A percentile compares a stretch with the other conserved stretches of the same genome.
These are phyloP conservation scores for Exophiala lecanii-corni DNA, from an alignment of 2,329 filamentous ascomycete genomes.

Conservation along the genomic window DNA sequence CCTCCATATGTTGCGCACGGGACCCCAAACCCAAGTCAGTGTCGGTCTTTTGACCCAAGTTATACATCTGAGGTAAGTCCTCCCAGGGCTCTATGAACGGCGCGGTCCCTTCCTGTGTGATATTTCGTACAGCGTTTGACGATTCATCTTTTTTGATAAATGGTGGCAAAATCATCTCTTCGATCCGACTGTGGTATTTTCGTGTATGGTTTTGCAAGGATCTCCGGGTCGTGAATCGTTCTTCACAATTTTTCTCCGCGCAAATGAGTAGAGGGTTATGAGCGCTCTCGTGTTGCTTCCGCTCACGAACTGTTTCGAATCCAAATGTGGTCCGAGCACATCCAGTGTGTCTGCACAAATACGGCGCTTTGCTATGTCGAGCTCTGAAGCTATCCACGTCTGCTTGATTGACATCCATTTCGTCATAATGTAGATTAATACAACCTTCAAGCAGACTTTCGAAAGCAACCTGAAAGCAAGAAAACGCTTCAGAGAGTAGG, in stretches of 20 bases:
- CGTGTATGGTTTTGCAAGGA: background rate
- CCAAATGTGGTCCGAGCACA: background rate
- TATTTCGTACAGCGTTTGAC: background rate
- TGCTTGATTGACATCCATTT: background rate
- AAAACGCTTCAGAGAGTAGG: background rate
- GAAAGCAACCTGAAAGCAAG: background rate
- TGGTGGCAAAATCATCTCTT: background rate
- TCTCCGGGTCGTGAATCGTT: background rate
- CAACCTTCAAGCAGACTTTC: background rate
- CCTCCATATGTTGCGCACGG: constrained; percentile 47
- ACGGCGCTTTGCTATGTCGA: background rate
- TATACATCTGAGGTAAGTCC: constrained; percentile 35
- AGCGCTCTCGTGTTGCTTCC: background rate
- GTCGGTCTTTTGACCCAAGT: constrained; percentile 34
- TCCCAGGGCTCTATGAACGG: constrained; percentile 14
- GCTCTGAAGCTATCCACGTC: background rate
- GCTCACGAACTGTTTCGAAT: background rate
- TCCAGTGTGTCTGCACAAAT: background rate
- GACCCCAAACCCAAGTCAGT: constrained; percentile 36
- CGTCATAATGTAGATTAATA: background rate
- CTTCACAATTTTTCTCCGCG: background rate
- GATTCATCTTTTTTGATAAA: background rate
- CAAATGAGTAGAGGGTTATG: background rate
- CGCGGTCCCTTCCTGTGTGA: background rate
- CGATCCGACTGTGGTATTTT: background rate